A percentile compares a stretch with the other conserved stretches of the same genome.
phyloP scores from a whole-genome alignment of 371 early-diverging fungal species.

The Circinella minor region DNA sequence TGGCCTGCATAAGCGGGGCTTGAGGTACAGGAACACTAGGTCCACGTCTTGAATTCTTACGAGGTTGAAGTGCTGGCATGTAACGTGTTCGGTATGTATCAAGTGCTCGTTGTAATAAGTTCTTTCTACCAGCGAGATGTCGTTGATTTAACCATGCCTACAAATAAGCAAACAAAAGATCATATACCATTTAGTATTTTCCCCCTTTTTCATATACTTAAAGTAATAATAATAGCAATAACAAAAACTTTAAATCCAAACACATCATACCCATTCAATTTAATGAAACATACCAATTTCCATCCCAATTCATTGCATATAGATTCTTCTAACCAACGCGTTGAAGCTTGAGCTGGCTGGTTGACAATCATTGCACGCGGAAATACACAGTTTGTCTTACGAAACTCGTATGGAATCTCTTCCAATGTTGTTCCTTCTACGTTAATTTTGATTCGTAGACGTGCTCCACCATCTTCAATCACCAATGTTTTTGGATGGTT shows the following conservation, averaged over 20 bases:
- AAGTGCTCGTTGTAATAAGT: conserved; percentile 52
- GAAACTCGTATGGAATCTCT: conserved; percentile 46
- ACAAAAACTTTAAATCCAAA: too few species aligned
- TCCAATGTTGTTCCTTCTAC: conserved; percentile 45
- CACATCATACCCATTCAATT: not conserved
- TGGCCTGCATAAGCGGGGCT: conserved; percentile 4
- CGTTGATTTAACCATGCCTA: conserved; percentile 57
- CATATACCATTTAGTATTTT: conserved; percentile 2
- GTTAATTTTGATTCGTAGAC: conserved; percentile 47
- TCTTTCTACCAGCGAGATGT: conserved; percentile 48
- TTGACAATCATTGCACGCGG: conserved; percentile 42
- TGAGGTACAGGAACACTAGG: conserved; percentile 32
- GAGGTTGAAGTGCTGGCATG: conserved; percentile 48
- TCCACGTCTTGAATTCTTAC: conserved; percentile 33
- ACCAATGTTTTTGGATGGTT: conserved; percentile 53
- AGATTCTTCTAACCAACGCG: conserved; percentile 46
- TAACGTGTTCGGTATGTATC: conserved; percentile 51
- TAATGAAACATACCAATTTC: conserved; percentile 44
- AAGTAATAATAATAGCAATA: too few species aligned
- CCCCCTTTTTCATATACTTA: not conserved
- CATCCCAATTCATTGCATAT: conserved; percentile 55
- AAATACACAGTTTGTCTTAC: conserved; percentile 44
- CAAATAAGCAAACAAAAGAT: conserved; percentile 6
- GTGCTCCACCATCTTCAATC: conserved; percentile 40
- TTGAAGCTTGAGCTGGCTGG: conserved; percentile 18